Base-by-base conservation (phyloP, 225 moss, liverwort and hornwort species). In the Sphagnum contortum region DNA sequence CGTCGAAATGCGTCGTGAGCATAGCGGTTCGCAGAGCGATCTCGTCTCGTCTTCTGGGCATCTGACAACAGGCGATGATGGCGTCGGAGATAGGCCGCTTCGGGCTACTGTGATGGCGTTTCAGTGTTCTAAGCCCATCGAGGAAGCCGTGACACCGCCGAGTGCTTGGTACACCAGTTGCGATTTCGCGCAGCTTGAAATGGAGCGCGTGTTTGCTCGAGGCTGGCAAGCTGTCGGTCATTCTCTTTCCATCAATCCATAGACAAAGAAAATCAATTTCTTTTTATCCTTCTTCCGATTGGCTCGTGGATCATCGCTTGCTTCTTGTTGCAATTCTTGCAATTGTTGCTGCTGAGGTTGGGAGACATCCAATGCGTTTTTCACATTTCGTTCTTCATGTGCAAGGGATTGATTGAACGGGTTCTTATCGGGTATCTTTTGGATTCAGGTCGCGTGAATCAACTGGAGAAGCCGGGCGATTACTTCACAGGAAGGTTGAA, bases 171-270 rank as follows among this genome's bases (percentile, higher is more conserved):
- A 98, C 71, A 93, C 82, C 6, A 83, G 82, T 70, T 59, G 77
- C 6, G 75, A 60, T 53, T 77, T 93, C 61, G 80, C 88, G 67
- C 76, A 77, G 5, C 75, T 85, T 0, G 96, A 93, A 76, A 75
- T 85, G 64, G 81, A 76, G 67, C 80, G 71, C 53, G 76, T 98
- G 51, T 91, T 98, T 68, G 73, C 83, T 46, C 78, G 88, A 60
- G 85, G 90, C 61, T 93, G 96, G 96, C 89, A 91, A 71, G 88
- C 75, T 56, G 90, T 90, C 8, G 92, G 89, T 86, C 64, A 47
- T 14, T 52, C 44, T 45, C 50, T 48, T 48, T 60, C 52, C 48
- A 46, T 68, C 57, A 29, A 29, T 29, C 29, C 29, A 29, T 1
- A 29, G 29, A 29, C 29, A 29, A 29, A 29, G 0, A 29, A 29